Evolutionary conservation across 495 filamentous ascomycete species (phyloP), one percentile per base, ranked within the genome.

Genomic region (Symbiotaphrina buchneri): DNA sequence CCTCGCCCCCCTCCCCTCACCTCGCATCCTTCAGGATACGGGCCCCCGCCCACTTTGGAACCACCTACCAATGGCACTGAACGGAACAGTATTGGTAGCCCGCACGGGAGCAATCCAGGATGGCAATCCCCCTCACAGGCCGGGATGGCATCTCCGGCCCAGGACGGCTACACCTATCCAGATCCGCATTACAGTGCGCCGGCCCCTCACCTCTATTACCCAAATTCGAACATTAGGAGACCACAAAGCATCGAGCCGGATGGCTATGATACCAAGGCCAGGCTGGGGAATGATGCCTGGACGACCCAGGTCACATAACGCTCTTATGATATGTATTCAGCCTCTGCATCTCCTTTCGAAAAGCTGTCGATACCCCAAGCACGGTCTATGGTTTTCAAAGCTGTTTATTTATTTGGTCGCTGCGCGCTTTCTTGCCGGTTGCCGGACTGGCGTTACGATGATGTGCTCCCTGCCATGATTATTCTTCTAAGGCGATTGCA

Each of bases 11-110:
- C 47, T 38, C 74, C 47, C 36, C 64, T 61, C 70, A 85, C 68
- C 41, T 93, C 83, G 13, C 81, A 92, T 51, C 83, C 83, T 0
- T 68, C 54, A 6, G 63, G 57, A 26, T 92, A 84, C 44, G 76
- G 66, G 16, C 80, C 79, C 5, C 85, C 87, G 0, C 70, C 76
- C 22, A 78, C 82, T 20, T 62, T 97, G 4, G 87, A 97, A 47
- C 85, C 87, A 15, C 83, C 75, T 27, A 59, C 81, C 21, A 80
- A 80, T 44, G 65, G 65, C 19, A 77, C 84, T 38, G 70, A 74
- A 28, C 60, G 63, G 20, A 82, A 74, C 41, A 68, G 61, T 4
- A 59, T 44, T 24, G 71, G 72, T 6, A 81, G 74, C 35, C 76
- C 76, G 16, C 76, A 84, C 40, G 69, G 80, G 59, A 58, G 63